Percentiles rank a stretch among this genome's conserved stretches.
Evolutionary conservation across 495 filamentous ascomycete genomes (phyloP).

Genomic region (Symbiotaphrina buchneri): DNA sequence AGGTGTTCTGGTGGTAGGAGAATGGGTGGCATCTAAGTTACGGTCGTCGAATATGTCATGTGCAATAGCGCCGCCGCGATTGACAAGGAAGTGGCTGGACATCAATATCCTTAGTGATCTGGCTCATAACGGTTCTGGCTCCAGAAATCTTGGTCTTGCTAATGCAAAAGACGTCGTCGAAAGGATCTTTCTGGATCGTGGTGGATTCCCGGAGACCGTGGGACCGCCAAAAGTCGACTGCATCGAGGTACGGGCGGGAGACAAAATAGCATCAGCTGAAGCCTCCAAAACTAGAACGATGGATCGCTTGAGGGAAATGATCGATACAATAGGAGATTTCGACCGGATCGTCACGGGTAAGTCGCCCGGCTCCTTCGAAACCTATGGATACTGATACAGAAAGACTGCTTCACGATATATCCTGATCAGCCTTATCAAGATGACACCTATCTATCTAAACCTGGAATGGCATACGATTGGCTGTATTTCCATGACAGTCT

Average conservation of each 20-base stretch:
- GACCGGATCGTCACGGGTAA: constrained; percentile 58
- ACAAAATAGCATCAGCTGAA: constrained; percentile 42
- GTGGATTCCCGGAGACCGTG: constrained; percentile 45
- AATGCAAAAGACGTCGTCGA: constrained; percentile 64
- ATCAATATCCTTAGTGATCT: constrained; percentile 47
- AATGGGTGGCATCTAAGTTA: constrained; percentile 80
- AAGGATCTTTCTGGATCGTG: constrained; percentile 68
- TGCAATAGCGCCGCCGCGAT: constrained; percentile 13
- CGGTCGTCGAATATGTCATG: constrained; percentile 21
- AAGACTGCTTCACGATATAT: constrained; percentile 61
- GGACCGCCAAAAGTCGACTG: constrained; percentile 7
- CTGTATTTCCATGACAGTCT: constrained; percentile 78
- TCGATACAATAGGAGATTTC: constrained; percentile 72
- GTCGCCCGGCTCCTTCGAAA: neutral
- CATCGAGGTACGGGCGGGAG: constrained; percentile 7
- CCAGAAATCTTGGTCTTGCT: constrained; percentile 57
- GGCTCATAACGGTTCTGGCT: constrained; percentile 49
- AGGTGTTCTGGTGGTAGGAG: constrained; percentile 77
- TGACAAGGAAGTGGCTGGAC: constrained; percentile 75
- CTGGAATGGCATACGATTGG: constrained; percentile 75
- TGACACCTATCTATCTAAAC: constrained; percentile 76
- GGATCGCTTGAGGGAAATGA: constrained; percentile 62
- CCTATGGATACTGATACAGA: too few species aligned
- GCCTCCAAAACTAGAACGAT: constrained; percentile 54
- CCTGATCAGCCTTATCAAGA: constrained; percentile 77